Base-by-base conservation (phyloP, 2,329 filamentous ascomycete species). In the Botryotinia globosa region DNA sequence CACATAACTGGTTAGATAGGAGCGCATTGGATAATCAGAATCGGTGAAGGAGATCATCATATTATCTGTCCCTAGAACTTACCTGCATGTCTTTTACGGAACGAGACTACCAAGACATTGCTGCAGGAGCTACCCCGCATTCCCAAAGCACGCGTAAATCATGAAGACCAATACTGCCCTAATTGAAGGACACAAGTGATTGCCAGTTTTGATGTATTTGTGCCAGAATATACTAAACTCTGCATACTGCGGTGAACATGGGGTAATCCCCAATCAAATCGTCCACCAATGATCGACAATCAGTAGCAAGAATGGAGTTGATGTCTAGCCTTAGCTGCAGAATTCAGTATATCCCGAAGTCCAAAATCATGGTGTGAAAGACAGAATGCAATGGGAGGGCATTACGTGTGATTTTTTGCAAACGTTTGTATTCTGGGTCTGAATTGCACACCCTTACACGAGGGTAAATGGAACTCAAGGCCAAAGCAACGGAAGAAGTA, bases 111-210 rank as follows among this genome's bases (percentile, higher is more conserved):
- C 32, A 66, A 51, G 32, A 51, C 32, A 16, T 51, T 34, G 44
- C 25, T 51, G 25, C 29, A 37, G n/a, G 61, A 37, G 56, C 56
- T 70, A 39, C 42, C 25, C 68, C 68, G 10, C 68, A 70, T n/a
- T 39, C 9, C 14, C 39, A 25, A 29, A 29, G 34, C 56, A 61
- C 18, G 6, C 42, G 14, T 32, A 42, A 18, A 39, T 18, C 45
- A 39, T 59, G 32, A 39, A 54, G 32, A 45, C 14, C 22, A 54
- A 37, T 39, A 29, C 34, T 66, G 2, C 48, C 45, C 39, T 22
- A 66, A 39, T 66, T 54, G 32, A 51, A 66, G 32, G 32, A 6
- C 8, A 39, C 12, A 48, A 54, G 29, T 51, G 64, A 25, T n/a
- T 29, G 22, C 10, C 16, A 22, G 39, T 25, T 48, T 62, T 20